These are phyloP conservation scores for Trichomonascus vanleenenianus DNA, from an alignment of 805 yeast genomes.

Conservation along the genomic window DNA sequence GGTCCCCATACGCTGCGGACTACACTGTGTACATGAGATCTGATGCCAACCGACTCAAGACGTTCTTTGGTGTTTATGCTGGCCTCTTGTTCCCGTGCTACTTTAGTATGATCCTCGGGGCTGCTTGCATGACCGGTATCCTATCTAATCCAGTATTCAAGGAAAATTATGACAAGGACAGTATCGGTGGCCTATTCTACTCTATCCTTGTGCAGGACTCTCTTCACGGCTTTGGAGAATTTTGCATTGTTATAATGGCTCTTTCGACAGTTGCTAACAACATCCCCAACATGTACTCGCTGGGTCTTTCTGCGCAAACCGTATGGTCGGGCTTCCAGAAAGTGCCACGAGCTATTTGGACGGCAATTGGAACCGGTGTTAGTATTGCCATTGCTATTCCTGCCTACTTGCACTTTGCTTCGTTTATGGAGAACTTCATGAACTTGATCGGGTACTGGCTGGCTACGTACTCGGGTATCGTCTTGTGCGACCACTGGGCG, in stretches of 20 bases:
- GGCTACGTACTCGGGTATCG: constrained; percentile 72
- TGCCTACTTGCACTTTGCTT: constrained; percentile 65
- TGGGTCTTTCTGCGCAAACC: constrained; percentile 80
- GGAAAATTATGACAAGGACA: constrained; percentile 42
- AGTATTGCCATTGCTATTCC: constrained; percentile 86
- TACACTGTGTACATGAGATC: constrained; percentile 82
- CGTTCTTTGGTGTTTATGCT: constrained; percentile 54
- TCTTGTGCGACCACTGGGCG: constrained; percentile 75
- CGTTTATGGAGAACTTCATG: constrained; percentile 81
- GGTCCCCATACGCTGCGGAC: constrained; percentile 91
- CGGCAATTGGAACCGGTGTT: constrained; percentile 62
- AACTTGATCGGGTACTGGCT: constrained; percentile 85
- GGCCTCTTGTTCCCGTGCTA: constrained; percentile 65
- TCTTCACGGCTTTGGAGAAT: constrained; percentile 81
- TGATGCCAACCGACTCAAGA: constrained; percentile 46
- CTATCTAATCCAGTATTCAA: constrained; percentile 38
- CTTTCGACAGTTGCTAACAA: constrained; percentile 85
- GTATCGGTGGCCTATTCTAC: constrained; percentile 78
- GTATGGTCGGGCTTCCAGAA: constrained; percentile 65
- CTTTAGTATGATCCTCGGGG: constrained; percentile 74
- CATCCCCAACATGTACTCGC: constrained; percentile 90
- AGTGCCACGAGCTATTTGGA: constrained; percentile 82
- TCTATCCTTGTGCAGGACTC: constrained; percentile 72
- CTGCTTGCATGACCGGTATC: constrained; percentile 73
- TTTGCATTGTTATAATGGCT: constrained; percentile 78